Evolutionary conservation across 2,329 filamentous ascomycete genomes (phyloP).

Genomic region (Aspergillus bombycis): DNA sequence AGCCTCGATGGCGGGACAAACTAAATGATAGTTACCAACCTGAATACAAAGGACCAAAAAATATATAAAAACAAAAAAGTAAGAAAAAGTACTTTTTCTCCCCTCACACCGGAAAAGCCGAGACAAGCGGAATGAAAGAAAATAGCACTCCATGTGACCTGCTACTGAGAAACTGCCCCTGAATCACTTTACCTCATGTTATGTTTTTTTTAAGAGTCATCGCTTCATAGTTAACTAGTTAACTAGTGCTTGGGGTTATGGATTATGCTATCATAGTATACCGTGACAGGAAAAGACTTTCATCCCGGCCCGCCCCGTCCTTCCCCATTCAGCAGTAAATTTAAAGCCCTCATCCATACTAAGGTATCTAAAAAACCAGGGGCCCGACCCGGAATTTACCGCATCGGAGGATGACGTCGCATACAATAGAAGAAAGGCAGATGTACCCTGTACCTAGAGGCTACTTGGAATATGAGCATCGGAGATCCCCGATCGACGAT

Average conservation of each 20-base stretch:
- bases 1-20: conserved; percentile 4
- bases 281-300: not conserved
- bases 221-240: too few relatives aligned
- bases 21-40: not conserved
- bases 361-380: not conserved
- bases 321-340: not conserved
- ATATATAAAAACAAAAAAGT: not conserved
- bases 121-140: not conserved
- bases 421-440: not conserved
- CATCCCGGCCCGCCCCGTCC: conserved; percentile 2
- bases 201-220: not conserved
- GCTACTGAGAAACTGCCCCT: not conserved
- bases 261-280: not conserved
- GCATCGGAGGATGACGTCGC: not conserved
- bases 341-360: not conserved
- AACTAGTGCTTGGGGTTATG: not conserved
- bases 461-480: not conserved
- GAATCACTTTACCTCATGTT: conserved; percentile 1
- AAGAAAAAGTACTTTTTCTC: not conserved
- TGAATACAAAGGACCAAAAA: not conserved
- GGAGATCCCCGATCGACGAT: not conserved
- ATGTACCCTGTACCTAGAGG: not conserved
- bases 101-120: not conserved
- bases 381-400: not conserved
- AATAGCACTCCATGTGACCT: not conserved